Evolutionary conservation across 257 asterid species (phyloP).

Genomic region (Phtheirospermum japonicum): DNA sequence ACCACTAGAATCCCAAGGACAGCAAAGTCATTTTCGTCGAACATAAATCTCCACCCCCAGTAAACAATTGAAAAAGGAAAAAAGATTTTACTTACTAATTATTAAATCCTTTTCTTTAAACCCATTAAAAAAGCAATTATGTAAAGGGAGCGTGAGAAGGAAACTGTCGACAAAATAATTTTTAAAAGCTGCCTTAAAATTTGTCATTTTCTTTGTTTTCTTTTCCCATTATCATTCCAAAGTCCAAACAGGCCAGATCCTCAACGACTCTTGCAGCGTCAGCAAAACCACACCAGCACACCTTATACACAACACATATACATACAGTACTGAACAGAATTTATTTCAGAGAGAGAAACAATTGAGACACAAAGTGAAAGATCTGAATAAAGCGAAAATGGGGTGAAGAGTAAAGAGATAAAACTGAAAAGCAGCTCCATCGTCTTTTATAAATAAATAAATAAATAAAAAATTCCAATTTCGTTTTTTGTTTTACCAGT

Average conservation of each 20-base stretch:
- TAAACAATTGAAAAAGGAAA: no score
- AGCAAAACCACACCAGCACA: conserved; percentile 38
- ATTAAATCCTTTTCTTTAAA: no score
- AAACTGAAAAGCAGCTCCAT: conserved; percentile 37
- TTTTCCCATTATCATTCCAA: neutral
- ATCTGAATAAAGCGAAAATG: conserved; percentile 40
- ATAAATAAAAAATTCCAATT: no score
- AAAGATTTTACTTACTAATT: no score
- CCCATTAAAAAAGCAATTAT: neutral
- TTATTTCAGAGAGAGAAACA: conserved; percentile 18
- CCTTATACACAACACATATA: conserved; percentile 6
- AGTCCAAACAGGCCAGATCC: conserved; percentile 17
- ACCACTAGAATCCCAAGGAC: conserved; percentile 36
- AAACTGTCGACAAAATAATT: conserved; percentile 16
- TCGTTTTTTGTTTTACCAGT: conserved; percentile 30
- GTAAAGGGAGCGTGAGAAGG: conserved; percentile 21
- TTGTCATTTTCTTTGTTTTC: conserved; percentile 31
- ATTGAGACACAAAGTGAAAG: conserved; percentile 34
- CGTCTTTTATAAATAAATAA: conserved; percentile 20
- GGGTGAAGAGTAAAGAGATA: conserved; percentile 34
- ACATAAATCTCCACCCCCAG: no score
- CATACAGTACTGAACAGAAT: conserved; percentile 10
- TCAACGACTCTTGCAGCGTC: conserved; percentile 34
- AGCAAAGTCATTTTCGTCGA: conserved; percentile 31
- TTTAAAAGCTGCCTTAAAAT: conserved; percentile 15